Conservation (phyloP, 108 stramenopile species). For the Fragilariopsis cylindrus region DNA sequence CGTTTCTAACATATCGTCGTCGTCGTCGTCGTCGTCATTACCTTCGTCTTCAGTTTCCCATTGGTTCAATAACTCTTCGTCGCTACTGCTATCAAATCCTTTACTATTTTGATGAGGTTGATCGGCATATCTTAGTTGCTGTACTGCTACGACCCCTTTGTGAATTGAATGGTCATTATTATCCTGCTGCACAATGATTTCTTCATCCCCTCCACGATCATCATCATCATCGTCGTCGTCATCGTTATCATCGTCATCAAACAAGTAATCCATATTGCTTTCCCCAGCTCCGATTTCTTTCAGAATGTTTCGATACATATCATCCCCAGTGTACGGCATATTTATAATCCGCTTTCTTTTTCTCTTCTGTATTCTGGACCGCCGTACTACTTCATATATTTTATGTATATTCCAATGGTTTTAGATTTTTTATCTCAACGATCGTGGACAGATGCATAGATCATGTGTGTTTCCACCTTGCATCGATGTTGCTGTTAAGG, state of each 20-base stretch:
- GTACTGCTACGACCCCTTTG: not conserved
- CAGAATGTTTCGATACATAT: slow-evolving; percentile 7
- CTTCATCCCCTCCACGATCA: not conserved
- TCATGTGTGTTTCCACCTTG: too few relatives aligned
- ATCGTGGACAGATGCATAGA: too few relatives aligned
- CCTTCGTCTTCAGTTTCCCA: not conserved
- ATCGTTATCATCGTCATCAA: slow-evolving; percentile 13
- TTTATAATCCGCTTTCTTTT: too few relatives aligned
- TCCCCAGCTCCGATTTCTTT: slow-evolving; percentile 16
- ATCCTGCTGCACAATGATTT: not conserved
- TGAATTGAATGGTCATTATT: not conserved
- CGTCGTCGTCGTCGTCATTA: not conserved
- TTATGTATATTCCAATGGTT: too few relatives aligned
- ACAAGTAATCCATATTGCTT: slow-evolving; percentile 10
- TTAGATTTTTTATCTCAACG: too few relatives aligned
- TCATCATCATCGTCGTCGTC: not conserved
- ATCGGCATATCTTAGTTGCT: not conserved
- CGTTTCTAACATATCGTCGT: not conserved
- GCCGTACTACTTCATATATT: too few relatives aligned
- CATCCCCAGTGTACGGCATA: not conserved
- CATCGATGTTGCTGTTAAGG: too few relatives aligned
- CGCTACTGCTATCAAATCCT: not conserved
- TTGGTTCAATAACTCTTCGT: too few relatives aligned
- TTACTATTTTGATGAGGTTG: not conserved
- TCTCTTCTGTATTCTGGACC: too few relatives aligned